A percentile compares a stretch with the other conserved stretches of the same genome.
Conservation (phyloP, 176 grass and related monocot species). For the Themeda triandra region DNA sequence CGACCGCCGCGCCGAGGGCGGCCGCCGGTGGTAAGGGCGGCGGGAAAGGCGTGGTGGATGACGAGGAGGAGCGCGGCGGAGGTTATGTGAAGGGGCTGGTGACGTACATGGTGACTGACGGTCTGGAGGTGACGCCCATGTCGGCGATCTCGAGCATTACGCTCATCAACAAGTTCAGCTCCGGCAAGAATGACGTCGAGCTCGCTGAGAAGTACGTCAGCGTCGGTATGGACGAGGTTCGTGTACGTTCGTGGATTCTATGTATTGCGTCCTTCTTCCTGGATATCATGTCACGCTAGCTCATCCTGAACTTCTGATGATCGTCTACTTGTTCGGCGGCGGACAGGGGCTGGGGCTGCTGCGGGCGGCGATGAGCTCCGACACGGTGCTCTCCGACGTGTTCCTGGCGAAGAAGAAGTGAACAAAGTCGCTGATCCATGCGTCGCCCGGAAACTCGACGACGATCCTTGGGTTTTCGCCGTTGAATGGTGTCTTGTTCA, state of each 20-base stretch:
- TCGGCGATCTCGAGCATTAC: constrained; percentile 52
- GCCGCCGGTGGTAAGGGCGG: no score
- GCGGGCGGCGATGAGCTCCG: not conserved
- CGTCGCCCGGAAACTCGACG: not conserved
- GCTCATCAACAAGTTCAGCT: constrained; percentile 34
- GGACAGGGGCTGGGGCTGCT: constrained; percentile 32
- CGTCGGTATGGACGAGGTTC: constrained; percentile 26
- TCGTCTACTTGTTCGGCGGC: no score
- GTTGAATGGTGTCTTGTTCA: no score
- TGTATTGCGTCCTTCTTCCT: no score
- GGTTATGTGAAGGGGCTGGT: constrained; percentile 49
- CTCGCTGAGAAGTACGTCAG: constrained; percentile 43
- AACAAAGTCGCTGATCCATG: not conserved
- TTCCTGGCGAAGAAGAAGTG: constrained; percentile 24
- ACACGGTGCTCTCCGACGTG: constrained; percentile 35
- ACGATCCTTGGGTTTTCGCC: no score
- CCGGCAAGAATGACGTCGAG: constrained; percentile 15
- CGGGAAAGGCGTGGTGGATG: no score
- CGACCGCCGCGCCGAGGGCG: not conserved
- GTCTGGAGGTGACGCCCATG: constrained; percentile 56
- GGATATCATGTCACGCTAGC: no score
- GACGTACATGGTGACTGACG: constrained; percentile 57
- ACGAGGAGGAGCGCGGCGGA: not conserved
- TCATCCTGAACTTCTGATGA: no score
- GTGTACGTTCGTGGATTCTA: no score